Conservation (phyloP, 2,329 filamentous ascomycete genomes). For the Fusarium pininemorale region DNA sequence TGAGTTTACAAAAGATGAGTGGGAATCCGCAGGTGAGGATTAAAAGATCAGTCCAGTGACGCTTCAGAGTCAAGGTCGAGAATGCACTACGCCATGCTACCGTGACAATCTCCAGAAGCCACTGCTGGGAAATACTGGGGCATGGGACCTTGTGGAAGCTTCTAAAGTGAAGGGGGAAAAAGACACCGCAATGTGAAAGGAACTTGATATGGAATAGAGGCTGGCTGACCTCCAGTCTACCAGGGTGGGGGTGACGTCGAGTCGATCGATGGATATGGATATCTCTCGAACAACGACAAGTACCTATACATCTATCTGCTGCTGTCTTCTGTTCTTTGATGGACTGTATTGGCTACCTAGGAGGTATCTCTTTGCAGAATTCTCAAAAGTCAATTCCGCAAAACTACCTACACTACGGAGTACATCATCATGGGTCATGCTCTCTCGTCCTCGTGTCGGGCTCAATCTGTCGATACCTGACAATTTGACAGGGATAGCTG, state of each 20-base stretch:
- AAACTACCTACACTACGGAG: not conserved
- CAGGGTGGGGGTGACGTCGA: conserved; percentile 39
- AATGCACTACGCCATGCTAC: conserved; percentile 29
- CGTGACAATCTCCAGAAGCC: conserved; percentile 26
- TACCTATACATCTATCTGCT: conserved; percentile 6
- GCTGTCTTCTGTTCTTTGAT: not conserved
- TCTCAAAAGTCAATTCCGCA: not conserved
- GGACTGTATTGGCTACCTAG: not conserved
- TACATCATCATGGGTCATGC: not conserved
- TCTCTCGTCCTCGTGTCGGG: conserved; percentile 16
- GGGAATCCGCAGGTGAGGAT: conserved; percentile 33
- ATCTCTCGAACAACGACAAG: not conserved
- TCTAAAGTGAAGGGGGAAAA: conserved; percentile 24
- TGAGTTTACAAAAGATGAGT: conserved; percentile 39
- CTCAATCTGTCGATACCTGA: conserved; percentile 39
- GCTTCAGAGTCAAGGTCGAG: conserved; percentile 16
- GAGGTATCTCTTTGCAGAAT: not conserved
- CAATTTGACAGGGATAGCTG: conserved; percentile 20
- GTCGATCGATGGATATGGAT: conserved; percentile 33
- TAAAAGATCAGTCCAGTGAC: conserved; percentile 38
- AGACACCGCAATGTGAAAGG: conserved; percentile 9
- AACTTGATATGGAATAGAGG: conserved; percentile 32
- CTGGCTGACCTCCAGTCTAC: conserved; percentile 1
- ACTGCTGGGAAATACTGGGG: conserved; percentile 38
- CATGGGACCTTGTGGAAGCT: conserved; percentile 50